Base-by-base conservation (phyloP, 2,329 filamentous ascomycete genomes). In the Diplodia sapinea region DNA sequence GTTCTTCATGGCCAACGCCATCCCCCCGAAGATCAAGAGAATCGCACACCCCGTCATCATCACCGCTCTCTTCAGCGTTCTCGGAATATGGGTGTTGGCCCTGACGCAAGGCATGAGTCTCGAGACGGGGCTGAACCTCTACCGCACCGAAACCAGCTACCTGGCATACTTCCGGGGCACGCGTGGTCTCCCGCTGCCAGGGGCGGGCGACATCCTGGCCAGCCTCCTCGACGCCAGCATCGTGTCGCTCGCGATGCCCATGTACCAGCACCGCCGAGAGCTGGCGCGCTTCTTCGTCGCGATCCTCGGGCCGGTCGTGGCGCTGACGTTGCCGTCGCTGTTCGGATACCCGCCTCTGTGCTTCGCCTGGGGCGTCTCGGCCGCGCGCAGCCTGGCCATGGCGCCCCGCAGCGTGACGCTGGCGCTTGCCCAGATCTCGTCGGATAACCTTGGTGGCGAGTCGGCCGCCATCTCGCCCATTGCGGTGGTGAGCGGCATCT, bases 251-350 rank as follows among this genome's bases (percentile, higher is more conserved):
- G 86, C 86, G 1, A 76, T 89, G 26, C 86, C 87, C 0, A 88
- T 88, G 85, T 88, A 84, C 74, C 83, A 84, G 66, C 87, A 88
- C 76, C 83, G 86, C 3, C 79, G 82, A 40, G 85, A 88, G 76
- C 33, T 61, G 29, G 5, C 33, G 13, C 49, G 43, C 13, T 57
- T 73, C 65, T 86, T 87, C 71, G 71, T 82, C 50, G 81, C 83
- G 50, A 87, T 89, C 67, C 77, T 85, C 4, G 74, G 85, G 2
- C 86, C 87, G 2, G 87, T 83, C 70, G 73, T 87, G 5, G 71
- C 78, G 5, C 76, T 88, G 52, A 83, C 85, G 4, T 73, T 86
- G 6, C 83, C 74, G 7, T 86, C 85, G 17, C 78, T 89, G 7
- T 85, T 88, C 73, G 82, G 80, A 3, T 88, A 89, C 73, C 87